phyloP scores from a whole-genome alignment of 208 protist species.

The Phytomonas francai region DNA sequence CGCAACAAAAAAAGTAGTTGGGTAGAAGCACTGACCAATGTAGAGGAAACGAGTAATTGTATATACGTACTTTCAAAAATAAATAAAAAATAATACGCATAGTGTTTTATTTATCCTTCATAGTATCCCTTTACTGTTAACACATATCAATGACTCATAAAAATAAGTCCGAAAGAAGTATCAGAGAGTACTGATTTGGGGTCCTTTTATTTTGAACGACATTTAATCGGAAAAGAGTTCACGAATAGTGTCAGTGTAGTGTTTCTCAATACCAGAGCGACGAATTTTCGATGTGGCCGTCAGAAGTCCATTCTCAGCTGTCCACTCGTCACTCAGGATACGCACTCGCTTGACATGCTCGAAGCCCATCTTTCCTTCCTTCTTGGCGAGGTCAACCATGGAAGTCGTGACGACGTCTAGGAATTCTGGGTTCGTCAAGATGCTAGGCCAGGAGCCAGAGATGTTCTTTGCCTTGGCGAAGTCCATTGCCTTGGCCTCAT shows the following conservation, averaged over 20 bases:
- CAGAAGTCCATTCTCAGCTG: slow-evolving; percentile 70
- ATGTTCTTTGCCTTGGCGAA: slow-evolving; percentile 36
- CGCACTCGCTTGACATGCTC: slow-evolving; percentile 47
- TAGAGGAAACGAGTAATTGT: background rate
- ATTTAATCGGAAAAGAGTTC: slow-evolving; percentile 40
- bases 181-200: background rate
- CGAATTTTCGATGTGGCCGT: slow-evolving; percentile 78
- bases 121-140: slow-evolving; percentile 1
- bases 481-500: slow-evolving; percentile 39
- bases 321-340: slow-evolving; percentile 76
- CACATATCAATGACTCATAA: background rate
- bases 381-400: slow-evolving; percentile 28
- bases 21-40: background rate
- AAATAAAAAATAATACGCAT: slow-evolving; percentile 6
- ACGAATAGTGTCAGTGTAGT: slow-evolving; percentile 53
- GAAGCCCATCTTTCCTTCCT: slow-evolving; percentile 55
- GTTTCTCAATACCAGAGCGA: slow-evolving; percentile 47
- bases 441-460: slow-evolving; percentile 21
- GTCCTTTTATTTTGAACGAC: background rate
- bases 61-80: background rate
- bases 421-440: slow-evolving; percentile 29
- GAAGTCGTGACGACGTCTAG: slow-evolving; percentile 20
- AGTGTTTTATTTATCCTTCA: background rate
- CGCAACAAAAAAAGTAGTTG: slow-evolving; percentile 5
- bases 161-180: background rate